Base-by-base conservation (phyloP, 192 early-diverging fungal species). In the Geranomyces variabilis region DNA sequence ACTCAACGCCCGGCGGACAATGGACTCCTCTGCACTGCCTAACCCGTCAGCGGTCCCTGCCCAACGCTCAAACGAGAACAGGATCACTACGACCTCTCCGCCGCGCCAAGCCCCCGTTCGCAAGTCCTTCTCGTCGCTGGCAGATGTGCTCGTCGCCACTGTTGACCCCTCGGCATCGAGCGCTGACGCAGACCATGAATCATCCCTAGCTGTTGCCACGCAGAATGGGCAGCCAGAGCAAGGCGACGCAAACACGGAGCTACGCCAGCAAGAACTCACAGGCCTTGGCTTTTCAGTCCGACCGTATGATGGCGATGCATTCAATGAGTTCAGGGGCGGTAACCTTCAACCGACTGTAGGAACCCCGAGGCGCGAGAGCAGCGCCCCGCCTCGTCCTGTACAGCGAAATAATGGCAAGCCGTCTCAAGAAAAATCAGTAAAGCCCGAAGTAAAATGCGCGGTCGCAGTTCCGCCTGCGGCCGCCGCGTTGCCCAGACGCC, bases 101-200 rank as follows among this genome's bases (percentile, higher is more conserved):
- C 36, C 3, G 36, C 36, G 36, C 10, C 36, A 41, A 41, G 5
- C 36, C 10, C 36, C 36, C 5, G 36, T 41, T 3, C 36, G 36
- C 36, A 41, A 41, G 36, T 41, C 36, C 36, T 41, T 41, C 51
- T 26, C 51, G 24, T 53, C 51, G 24, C 24, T 53, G 51, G 51
- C 51, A 53, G 51, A 53, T 53, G 51, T 53, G n/a, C 19, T 53
- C 6, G 51, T 53, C 15, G 51, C 51, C 19, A 53, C 51, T 7
- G 51, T 17, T 26, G 51, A 17, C 51, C n/a, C n/a, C n/a, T n/a
- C n/a, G n/a, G n/a, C n/a, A n/a, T n/a, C n/a, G n/a, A n/a, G n/a
- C n/a, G n/a, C n/a, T n/a, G n/a, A n/a, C n/a, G n/a, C n/a, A n/a
- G 24, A 17, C 15, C n/a, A 24, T 53, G 51, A 24, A 26, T 3